Percentiles rank a stretch among this genome's conserved stretches.
Conservation (phyloP, 768 basidiomycete genomes). For the Psilocybe subaeruginosa region DNA sequence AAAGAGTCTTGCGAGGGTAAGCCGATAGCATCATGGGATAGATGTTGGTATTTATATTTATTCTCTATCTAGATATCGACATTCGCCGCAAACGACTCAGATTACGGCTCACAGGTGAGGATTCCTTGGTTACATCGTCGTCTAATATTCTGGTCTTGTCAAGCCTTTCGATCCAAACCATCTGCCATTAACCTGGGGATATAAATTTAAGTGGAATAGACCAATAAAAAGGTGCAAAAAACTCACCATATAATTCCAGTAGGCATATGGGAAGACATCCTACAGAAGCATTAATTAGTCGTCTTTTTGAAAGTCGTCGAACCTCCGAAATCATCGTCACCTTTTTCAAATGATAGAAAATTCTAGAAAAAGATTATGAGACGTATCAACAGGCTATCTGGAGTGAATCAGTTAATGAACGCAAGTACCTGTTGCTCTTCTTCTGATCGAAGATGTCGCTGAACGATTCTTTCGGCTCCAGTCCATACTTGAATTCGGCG, state of each 20-base stretch:
- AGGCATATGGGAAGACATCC: constrained; percentile 74
- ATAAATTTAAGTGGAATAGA: constrained; percentile 29
- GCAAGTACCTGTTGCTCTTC: constrained; percentile 70
- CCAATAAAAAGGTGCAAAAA: not conserved
- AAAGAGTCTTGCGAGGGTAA: too few relatives aligned
- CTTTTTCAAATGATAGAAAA: constrained; percentile 91
- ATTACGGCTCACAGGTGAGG: too few relatives aligned
- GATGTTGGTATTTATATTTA: too few relatives aligned
- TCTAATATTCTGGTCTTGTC: constrained; percentile 15
- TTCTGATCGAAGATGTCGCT: constrained; percentile 68
- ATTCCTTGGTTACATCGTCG: not conserved
- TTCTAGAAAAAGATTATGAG: constrained; percentile 33
- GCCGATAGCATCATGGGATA: too few relatives aligned
- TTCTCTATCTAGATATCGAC: too few relatives aligned
- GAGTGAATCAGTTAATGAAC: not conserved
- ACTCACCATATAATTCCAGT: constrained; percentile 76
- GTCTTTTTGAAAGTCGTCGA: not conserved
- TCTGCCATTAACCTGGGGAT: constrained; percentile 40
- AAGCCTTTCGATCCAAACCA: constrained; percentile 42
- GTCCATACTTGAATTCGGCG: constrained; percentile 93
- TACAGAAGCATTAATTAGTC: constrained; percentile 25
- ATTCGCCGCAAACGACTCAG: too few relatives aligned
- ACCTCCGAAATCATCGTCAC: constrained; percentile 30
- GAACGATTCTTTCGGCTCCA: constrained; percentile 88
- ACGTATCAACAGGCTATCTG: constrained; percentile 7